Percentiles rank a stretch among this genome's conserved stretches.
Conservation (phyloP, 2,329 filamentous ascomycete species). For the Falciphora oryzae region DNA sequence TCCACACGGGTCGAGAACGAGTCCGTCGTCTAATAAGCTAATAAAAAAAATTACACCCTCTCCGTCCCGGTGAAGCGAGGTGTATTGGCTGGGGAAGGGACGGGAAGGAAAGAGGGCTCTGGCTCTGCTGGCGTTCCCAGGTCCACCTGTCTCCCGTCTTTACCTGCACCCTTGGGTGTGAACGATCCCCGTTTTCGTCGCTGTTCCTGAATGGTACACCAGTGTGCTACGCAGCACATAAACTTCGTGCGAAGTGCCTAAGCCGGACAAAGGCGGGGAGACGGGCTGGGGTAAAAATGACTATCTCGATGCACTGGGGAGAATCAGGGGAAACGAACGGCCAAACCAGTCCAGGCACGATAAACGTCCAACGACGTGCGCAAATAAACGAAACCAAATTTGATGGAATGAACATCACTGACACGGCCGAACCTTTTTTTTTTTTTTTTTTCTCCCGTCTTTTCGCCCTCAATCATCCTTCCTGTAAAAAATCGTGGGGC, state of each 20-base stretch:
- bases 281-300: no score
- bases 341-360: not conserved
- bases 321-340: not conserved
- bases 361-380: not conserved
- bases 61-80: not conserved
- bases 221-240: not conserved
- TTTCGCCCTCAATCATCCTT: no score
- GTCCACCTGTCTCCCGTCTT: not conserved
- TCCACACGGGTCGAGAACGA: not conserved
- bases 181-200: not conserved
- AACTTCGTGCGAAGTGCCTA: not conserved
- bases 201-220: no score
- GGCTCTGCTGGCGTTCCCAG: no score
- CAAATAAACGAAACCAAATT: not conserved
- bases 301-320: not conserved
- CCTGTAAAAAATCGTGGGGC: not conserved
- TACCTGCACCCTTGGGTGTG: not conserved
- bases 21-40: not conserved
- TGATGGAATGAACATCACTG: not conserved
- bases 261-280: not conserved
- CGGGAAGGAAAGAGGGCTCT: not conserved
- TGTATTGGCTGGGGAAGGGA: not conserved
- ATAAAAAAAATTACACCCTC: no score
- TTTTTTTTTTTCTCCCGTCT: no score
- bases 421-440: not conserved